phyloP scores from a whole-genome alignment of 192 early-diverging fungal species.

The Coemansia umbellata region DNA sequence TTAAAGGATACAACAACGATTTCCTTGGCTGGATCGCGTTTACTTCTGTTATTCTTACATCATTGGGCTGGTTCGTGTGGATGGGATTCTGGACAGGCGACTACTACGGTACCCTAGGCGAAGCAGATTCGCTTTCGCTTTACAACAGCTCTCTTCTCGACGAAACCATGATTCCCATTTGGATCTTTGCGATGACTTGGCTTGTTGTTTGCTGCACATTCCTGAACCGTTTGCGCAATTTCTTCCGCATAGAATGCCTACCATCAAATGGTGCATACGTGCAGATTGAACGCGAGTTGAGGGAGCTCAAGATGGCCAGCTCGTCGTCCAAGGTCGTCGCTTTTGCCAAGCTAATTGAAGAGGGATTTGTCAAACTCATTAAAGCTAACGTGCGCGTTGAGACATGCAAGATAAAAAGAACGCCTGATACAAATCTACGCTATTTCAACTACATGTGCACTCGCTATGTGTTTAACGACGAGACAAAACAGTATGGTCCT shows the following conservation, averaged over 20 bases:
- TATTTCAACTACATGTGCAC: conserved; percentile 74
- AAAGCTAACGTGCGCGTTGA: conserved; percentile 43
- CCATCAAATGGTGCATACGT: conserved; percentile 49
- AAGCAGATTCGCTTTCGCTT: conserved; percentile 56
- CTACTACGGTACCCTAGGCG: conserved; percentile 54
- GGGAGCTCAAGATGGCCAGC: conserved; percentile 47
- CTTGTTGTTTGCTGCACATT: conserved; percentile 35
- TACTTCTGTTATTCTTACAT: conserved; percentile 22
- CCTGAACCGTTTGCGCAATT: conserved; percentile 47
- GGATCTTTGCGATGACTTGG: conserved; percentile 52
- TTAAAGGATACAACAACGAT: conserved; percentile 45
- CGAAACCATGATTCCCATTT: conserved; percentile 50
- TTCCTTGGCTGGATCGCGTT: conserved; percentile 40
- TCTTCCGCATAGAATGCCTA: conserved; percentile 53
- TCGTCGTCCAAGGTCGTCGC: conserved; percentile 23
- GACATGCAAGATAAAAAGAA: conserved; percentile 46
- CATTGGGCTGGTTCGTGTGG: conserved; percentile 42
- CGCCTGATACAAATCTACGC: conserved; percentile 43
- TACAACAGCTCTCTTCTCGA: conserved; percentile 48
- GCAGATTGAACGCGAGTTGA: conserved; percentile 49
- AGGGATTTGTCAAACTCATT: conserved; percentile 18
- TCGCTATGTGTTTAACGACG: conserved; percentile 63
- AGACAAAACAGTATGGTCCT: conserved; percentile 52
- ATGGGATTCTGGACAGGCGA: conserved; percentile 46
- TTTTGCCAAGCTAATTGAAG: conserved; percentile 39